Base-by-base conservation (phyloP, 306 rosid genomes). In the Cucurbita maxima region DNA sequence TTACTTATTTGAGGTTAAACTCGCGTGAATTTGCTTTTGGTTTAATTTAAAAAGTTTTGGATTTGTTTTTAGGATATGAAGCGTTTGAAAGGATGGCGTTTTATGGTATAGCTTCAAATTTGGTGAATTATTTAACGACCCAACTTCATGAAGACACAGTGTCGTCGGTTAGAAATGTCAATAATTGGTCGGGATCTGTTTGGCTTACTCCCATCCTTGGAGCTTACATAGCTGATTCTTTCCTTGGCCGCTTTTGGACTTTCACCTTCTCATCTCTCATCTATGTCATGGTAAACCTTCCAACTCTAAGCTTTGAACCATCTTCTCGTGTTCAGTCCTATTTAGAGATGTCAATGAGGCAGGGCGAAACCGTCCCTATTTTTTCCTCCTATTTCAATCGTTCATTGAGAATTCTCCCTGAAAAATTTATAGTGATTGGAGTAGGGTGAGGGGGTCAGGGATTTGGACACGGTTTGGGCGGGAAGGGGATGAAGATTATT, bases 1-100 rank as follows among this genome's bases (percentile, higher is more conserved):
- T 52, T 0, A 10, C 6, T 51, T 16, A 25, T 25, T 25, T 1
- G 10, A 53, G 3, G 11, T 16, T n/a, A 53, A n/a, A 53, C 58
- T 10, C 25, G 10, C 18, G 25, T 52, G 3, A 10, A 52, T 6
- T 52, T 52, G 3, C 10, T 52, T 52, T 52, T 16, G 56, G 10
- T 52, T 52, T 15, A 8, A 50, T 7, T n/a, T 50, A 50, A 50
- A 50, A 50, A 3, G n/a, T 50, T 7, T 50, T 15, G n/a, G 2
- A 8, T 57, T 20, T 22, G 0, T 18, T 51, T 52, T 75, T 75
- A 94, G 99, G 97, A 3, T 95, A 95, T 77, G 99, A 95, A 87
- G 99, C 96, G 56, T 95, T 95, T 83, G 99, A 95, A 79, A 91
- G 99, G 83, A 95, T 95, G 99, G 96, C 99, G 25, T 95, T 95